A percentile compares a stretch with the other conserved stretches of the same genome.
These are phyloP conservation scores for Funneliformis caledonium DNA, from an alignment of 371 early-diverging fungal genomes.

Conservation along the genomic window DNA sequence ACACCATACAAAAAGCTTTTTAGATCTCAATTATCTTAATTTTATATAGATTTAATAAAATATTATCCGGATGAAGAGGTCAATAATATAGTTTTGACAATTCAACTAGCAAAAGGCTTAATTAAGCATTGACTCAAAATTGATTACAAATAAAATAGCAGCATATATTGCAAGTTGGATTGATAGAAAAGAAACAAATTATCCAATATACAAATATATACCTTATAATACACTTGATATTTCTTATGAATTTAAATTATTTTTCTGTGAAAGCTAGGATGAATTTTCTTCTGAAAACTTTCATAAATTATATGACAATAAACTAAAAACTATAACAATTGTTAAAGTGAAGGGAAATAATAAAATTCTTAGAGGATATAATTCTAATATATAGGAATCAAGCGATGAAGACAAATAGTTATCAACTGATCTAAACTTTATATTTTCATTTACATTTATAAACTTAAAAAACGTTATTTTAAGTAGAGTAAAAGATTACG, in stretches of 20 bases:
- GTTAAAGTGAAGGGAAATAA: too few species aligned
- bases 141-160: background rate
- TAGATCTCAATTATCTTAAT: background rate
- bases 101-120: background rate
- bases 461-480: too few species aligned
- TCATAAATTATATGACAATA: background rate
- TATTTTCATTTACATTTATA: too few species aligned
- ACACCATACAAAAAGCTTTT: conserved; percentile 8
- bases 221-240: background rate
- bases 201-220: background rate
- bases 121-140: background rate
- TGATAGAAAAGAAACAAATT: background rate
- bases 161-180: conserved; percentile 27
- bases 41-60: too few species aligned
- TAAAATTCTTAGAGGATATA: too few species aligned
- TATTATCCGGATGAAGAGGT: too few species aligned
- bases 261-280: background rate
- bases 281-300: background rate
- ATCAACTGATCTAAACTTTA: too few species aligned
- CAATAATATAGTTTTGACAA: too few species aligned
- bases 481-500: too few species aligned
- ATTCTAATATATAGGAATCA: too few species aligned
- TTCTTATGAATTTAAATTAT: conserved; percentile 9
- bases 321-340: background rate
- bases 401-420: too few species aligned